Percentiles rank a stretch among this genome's conserved stretches.
Conservation (phyloP, 495 filamentous ascomycete species). For the Aspergillus cavernicola region DNA sequence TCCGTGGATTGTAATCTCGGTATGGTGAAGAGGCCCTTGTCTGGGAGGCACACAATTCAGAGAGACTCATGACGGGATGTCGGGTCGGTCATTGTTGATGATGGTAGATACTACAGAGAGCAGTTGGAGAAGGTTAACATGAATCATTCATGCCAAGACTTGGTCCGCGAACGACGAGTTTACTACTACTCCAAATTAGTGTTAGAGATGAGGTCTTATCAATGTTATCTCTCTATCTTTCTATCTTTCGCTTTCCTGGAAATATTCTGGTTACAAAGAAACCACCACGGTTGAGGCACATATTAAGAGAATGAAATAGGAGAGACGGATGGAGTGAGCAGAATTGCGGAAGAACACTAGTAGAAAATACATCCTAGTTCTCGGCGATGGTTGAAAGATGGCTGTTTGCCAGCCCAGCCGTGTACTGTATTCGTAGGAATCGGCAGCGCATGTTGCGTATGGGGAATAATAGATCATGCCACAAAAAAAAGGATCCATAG, state of each 20-base stretch:
- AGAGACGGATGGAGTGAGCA: no score
- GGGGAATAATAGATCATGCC: neutral
- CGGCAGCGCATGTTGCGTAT: neutral
- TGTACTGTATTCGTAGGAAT: neutral
- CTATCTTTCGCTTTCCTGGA: no score
- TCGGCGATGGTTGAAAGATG: neutral
- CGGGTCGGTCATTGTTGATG: slow-evolving; percentile 9
- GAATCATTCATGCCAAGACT: slow-evolving; percentile 1
- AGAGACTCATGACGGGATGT: slow-evolving; percentile 15
- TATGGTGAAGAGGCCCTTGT: slow-evolving; percentile 21
- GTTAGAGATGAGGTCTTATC: no score
- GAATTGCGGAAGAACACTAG: no score
- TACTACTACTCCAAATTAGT: no score
- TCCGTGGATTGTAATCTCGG: slow-evolving; percentile 43
- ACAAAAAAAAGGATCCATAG: neutral
- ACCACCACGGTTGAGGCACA: neutral
- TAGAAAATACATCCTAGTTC: no score
- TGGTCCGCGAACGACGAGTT: neutral
- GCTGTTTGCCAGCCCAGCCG: neutral
- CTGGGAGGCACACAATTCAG: slow-evolving; percentile 6
- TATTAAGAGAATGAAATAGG: neutral
- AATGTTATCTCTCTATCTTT: neutral
- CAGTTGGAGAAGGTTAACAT: slow-evolving; percentile 1
- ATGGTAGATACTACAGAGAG: neutral
- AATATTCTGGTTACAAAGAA: neutral